Evolutionary conservation across 345 rosid species (phyloP).

Genomic region (Gossypium turneri): DNA sequence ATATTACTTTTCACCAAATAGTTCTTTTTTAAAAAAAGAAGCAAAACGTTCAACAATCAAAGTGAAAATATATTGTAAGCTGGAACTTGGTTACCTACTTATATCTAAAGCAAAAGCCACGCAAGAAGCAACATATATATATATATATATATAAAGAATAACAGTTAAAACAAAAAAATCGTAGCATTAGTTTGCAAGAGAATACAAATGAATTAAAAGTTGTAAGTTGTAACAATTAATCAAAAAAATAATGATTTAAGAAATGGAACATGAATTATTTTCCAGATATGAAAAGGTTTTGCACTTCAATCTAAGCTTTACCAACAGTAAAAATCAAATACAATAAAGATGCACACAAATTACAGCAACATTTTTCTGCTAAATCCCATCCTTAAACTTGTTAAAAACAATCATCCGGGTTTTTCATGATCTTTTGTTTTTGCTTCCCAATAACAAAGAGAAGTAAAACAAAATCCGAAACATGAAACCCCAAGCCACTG

Average conservation of each 20-base stretch:
- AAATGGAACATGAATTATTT: not conserved
- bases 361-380: not conserved
- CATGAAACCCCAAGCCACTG: slow-evolving; percentile 87
- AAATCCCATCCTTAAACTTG: not conserved
- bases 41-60: not conserved
- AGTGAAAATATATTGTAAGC: not conserved
- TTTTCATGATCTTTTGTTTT: slow-evolving; percentile 70
- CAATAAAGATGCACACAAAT: not conserved
- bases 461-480: slow-evolving; percentile 83
- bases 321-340: not conserved
- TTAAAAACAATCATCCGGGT: not conserved
- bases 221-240: not conserved
- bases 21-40: not conserved
- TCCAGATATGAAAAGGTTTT: slow-evolving; percentile 13
- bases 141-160: not conserved
- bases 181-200: not conserved
- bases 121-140: not conserved
- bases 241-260: not conserved
- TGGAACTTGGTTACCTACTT: not conserved
- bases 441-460: slow-evolving; percentile 75
- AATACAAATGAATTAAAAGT: not conserved
- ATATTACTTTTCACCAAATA: too few species aligned
- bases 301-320: slow-evolving; percentile 1
- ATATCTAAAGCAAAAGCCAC: not conserved
- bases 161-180: not conserved